Conservation (phyloP, 2,329 filamentous ascomycete species). For the Orbilia oligospora region DNA sequence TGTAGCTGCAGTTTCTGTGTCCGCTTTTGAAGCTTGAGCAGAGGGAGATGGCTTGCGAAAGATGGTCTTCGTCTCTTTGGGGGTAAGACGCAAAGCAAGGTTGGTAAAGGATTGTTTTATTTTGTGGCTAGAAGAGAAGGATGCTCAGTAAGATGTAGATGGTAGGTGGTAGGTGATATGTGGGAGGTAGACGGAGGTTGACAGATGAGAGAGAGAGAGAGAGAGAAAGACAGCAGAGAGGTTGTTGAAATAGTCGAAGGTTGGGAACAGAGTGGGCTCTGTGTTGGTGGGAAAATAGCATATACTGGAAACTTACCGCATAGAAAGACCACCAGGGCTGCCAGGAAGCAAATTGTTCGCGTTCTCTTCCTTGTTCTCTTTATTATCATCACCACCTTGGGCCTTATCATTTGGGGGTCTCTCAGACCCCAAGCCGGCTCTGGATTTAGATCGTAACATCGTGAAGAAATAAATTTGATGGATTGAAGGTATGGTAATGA, state of each 20-base stretch:
- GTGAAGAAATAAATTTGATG: background rate
- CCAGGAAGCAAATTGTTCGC: background rate
- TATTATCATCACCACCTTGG: background rate
- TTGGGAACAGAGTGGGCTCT: background rate
- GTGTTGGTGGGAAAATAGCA: background rate
- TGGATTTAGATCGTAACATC: conserved; percentile 20
- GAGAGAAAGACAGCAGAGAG: background rate
- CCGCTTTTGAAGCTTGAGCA: background rate
- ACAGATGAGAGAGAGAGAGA: background rate
- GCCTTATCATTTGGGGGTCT: background rate
- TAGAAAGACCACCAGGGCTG: conserved; percentile 12
- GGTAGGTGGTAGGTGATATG: background rate
- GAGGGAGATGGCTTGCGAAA: background rate
- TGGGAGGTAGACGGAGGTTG: background rate
- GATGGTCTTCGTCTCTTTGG: conserved; percentile 6
- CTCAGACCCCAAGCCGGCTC: background rate
- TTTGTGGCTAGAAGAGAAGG: conserved; percentile 15
- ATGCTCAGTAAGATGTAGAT: conserved; percentile 5
- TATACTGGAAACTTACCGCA: conserved; percentile 18
- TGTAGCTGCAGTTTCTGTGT: background rate
- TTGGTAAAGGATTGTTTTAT: conserved; percentile 47
- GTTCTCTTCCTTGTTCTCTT: background rate
- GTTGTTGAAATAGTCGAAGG: background rate
- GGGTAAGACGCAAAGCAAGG: conserved; percentile 13
- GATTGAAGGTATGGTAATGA: background rate